Conservation (phyloP, 441 rosid genomes). For the Viola pubescens region DNA sequence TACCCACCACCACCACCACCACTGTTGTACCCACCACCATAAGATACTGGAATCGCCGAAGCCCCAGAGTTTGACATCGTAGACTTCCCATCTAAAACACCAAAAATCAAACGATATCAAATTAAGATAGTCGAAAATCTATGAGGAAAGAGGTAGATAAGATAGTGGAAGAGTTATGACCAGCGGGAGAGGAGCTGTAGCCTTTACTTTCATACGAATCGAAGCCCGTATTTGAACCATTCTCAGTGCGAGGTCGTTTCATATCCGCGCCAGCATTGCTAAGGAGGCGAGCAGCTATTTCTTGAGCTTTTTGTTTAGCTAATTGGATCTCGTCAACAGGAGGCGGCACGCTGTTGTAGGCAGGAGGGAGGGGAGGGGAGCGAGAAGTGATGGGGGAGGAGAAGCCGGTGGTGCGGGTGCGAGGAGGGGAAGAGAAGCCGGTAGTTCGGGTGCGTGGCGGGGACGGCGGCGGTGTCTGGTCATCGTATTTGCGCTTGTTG, state of each 20-base stretch:
- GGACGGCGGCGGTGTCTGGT: conserved; percentile 44
- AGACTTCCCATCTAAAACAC: conserved; percentile 36
- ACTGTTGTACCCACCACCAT: conserved; percentile 22
- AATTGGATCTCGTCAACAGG: conserved; percentile 69
- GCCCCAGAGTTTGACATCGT: conserved; percentile 30
- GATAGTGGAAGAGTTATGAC: conserved; percentile 7
- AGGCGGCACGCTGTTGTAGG: conserved; percentile 71
- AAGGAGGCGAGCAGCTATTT: conserved; percentile 83
- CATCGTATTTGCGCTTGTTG: conserved; percentile 81
- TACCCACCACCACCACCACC: too few species aligned
- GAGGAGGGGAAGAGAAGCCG: conserved; percentile 65
- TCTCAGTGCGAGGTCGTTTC: conserved; percentile 77
- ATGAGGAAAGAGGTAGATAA: background rate
- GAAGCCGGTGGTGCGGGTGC: conserved; percentile 47
- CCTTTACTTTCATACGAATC: conserved; percentile 48
- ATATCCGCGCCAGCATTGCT: conserved; percentile 39
- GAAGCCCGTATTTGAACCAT: conserved; percentile 47
- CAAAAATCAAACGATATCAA: conserved; percentile 3
- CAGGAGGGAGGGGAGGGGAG: conserved; percentile 23
- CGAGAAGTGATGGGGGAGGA: conserved; percentile 52
- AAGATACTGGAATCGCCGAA: conserved; percentile 55
- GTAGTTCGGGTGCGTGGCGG: conserved; percentile 48
- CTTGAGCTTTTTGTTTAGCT: conserved; percentile 85
- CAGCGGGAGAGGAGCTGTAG: conserved; percentile 41
- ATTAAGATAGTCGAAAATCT: background rate